These are phyloP conservation scores for Trypanosoma cruzi DNA, from an alignment of 208 protist species.

Conservation along the genomic window DNA sequence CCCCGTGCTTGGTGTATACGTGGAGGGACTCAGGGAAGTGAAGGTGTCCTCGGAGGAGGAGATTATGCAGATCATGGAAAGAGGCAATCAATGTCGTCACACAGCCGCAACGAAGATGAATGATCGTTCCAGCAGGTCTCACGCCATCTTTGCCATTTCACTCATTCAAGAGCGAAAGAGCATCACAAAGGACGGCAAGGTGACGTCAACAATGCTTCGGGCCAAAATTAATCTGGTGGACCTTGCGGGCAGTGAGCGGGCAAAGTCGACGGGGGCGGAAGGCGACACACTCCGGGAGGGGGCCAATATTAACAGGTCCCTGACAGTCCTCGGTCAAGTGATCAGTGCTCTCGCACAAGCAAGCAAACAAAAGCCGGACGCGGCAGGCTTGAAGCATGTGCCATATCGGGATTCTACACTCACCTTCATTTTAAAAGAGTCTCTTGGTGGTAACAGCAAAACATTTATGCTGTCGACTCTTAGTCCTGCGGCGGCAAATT, in stretches of 20 bases:
- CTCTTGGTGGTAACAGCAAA: slow-evolving; percentile 92
- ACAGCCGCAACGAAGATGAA: slow-evolving; percentile 95
- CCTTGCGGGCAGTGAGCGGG: slow-evolving; percentile 93
- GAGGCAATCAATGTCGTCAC: slow-evolving; percentile 70
- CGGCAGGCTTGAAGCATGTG: slow-evolving; percentile 36
- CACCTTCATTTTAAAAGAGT: slow-evolving; percentile 90
- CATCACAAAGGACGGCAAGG: slow-evolving; percentile 27
- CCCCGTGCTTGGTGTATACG: slow-evolving; percentile 75
- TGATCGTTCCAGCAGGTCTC: slow-evolving; percentile 94
- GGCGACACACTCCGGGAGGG: slow-evolving; percentile 82
- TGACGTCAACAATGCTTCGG: slow-evolving; percentile 50
- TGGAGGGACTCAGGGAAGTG: slow-evolving; percentile 76
- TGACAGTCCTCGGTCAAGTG: slow-evolving; percentile 91
- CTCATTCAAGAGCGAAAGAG: slow-evolving; percentile 54
- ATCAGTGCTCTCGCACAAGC: slow-evolving; percentile 87
- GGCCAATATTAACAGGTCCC: slow-evolving; percentile 89
- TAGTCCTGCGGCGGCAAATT: slow-evolving; percentile 68
- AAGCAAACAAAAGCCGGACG: slow-evolving; percentile 20
- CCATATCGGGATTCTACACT: slow-evolving; percentile 90
- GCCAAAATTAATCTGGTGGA: slow-evolving; percentile 93
- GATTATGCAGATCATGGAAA: slow-evolving; percentile 67
- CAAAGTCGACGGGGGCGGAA: slow-evolving; percentile 78
- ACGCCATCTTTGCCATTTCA: slow-evolving; percentile 96
- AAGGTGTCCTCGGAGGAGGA: slow-evolving; percentile 54
- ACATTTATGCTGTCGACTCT: slow-evolving; percentile 93